Conservation (phyloP, 495 filamentous ascomycete species). For the Glonium stellatum region DNA sequence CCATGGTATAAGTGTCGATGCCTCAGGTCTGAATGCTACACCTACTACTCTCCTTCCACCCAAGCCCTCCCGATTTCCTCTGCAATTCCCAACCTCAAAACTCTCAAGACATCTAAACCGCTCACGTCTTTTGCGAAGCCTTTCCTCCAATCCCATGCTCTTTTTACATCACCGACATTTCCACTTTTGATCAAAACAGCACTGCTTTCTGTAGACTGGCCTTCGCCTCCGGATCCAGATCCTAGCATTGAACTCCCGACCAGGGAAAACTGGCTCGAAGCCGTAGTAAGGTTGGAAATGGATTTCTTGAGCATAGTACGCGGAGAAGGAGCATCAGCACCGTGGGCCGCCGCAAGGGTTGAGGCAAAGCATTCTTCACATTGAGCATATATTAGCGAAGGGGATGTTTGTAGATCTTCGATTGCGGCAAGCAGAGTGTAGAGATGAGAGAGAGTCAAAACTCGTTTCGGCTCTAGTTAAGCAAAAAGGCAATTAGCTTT, state of each 20-base stretch:
- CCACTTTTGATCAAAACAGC: constrained; percentile 45
- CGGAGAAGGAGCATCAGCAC: constrained; percentile 46
- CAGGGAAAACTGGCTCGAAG: constrained; percentile 54
- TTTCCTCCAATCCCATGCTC: constrained; percentile 83
- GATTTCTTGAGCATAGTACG: constrained; percentile 62
- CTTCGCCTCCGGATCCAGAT: constrained; percentile 46
- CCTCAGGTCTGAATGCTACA: neutral
- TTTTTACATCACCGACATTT: constrained; percentile 41
- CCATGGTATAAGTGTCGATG: no score
- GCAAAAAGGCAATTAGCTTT: neutral
- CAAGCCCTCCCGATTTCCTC: constrained; percentile 60
- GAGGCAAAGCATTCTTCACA: constrained; percentile 47
- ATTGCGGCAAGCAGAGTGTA: constrained; percentile 69
- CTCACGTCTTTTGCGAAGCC: constrained; percentile 50
- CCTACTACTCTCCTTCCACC: constrained; percentile 47
- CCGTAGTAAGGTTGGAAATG: constrained; percentile 46
- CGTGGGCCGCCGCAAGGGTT: constrained; percentile 54
- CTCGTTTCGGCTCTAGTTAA: constrained; percentile 38
- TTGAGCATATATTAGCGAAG: constrained; percentile 40
- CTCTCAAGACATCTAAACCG: constrained; percentile 60
- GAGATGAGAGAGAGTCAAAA: constrained; percentile 58
- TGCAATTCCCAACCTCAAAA: constrained; percentile 68
- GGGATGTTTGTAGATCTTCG: constrained; percentile 75
- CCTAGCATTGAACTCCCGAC: constrained; percentile 67
- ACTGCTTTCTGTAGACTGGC: constrained; percentile 47